Base-by-base conservation (phyloP, 257 asterid species). In the Verbena officinalis region DNA sequence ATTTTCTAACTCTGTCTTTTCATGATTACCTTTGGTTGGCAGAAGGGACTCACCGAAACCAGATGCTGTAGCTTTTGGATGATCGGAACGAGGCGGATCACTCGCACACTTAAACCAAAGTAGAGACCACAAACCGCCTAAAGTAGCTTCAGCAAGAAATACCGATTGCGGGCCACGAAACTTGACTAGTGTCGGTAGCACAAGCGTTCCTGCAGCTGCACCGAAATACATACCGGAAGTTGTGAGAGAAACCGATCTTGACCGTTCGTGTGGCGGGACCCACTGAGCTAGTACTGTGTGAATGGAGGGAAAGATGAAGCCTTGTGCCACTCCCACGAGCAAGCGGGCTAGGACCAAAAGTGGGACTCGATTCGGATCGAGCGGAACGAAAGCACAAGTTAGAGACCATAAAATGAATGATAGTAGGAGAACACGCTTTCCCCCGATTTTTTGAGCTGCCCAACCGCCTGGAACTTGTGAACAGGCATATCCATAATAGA, bases 401-500 rank as follows among this genome's bases (percentile, higher is more conserved):
- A 85, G 76, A 60, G 98, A 91, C 96, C 98, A 91, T 40, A 91
- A 63, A 15, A 86, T 21, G 67, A 91, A 91, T 5, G 98, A 91
- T 23, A 84, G 82, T 6, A 91, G 82, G 69, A 91, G 98, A 52
- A 91, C 87, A 38, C 87, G 86, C 76, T 92, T 75, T 15, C 98
- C 98, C 14, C 96, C 96, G 7, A 91, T 69, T 68, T 73, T 89
- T 59, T 91, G 98, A 68, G 98, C 96, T 14, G 96, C 96, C 98
- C 95, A 91, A 50, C 98, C 98, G 23, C 98, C 98, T 0, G 98
- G 98, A 34, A 91, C 86, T 76, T 91, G 96, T 50, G 96, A 91
- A 68, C 96, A 84, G 5, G 96, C 96, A 40, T 91, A 91, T 21
- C 98, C 98, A 59, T 86, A 91, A 63, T 91, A 91, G 80, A 91